These are phyloP conservation scores for Meripilus lineatus DNA, from an alignment of 1,284 basidiomycete species.

Conservation along the genomic window DNA sequence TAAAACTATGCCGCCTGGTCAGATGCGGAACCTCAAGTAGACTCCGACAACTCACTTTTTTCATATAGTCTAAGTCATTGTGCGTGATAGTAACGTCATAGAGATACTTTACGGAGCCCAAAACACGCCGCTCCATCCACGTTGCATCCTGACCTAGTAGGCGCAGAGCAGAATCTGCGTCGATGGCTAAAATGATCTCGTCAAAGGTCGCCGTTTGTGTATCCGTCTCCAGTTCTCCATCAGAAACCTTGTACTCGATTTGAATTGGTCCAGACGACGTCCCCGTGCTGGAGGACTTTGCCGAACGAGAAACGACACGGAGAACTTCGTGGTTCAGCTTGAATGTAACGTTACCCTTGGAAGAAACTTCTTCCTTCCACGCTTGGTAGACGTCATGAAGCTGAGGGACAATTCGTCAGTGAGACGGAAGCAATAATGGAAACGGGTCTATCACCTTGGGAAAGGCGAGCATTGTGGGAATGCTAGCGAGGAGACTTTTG, in stretches of 20 bases:
- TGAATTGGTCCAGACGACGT: slow-evolving; percentile 17
- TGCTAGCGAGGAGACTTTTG: slow-evolving; percentile 28
- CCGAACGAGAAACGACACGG: slow-evolving; percentile 27
- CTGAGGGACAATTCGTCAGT: slow-evolving; percentile 15
- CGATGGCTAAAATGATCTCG: slow-evolving; percentile 56
- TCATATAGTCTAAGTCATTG: slow-evolving; percentile 50
- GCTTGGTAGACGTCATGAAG: slow-evolving; percentile 42
- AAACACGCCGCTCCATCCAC: slow-evolving; percentile 52
- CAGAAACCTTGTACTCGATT: slow-evolving; percentile 21
- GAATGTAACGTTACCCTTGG: slow-evolving; percentile 39
- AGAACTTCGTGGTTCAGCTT: slow-evolving; percentile 39
- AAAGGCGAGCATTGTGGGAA: slow-evolving; percentile 29
- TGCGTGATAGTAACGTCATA: slow-evolving; percentile 60
- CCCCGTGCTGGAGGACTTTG: slow-evolving; percentile 10
- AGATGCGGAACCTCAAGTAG: slow-evolving; percentile 1
- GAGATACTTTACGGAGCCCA: slow-evolving; percentile 55
- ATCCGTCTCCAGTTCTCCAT: slow-evolving; percentile 15
- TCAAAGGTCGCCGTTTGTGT: slow-evolving; percentile 47
- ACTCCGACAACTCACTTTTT: slow-evolving; percentile 28
- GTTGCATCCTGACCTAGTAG: slow-evolving; percentile 50
- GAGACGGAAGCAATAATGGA: slow-evolving; percentile 27
- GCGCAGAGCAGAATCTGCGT: slow-evolving; percentile 54
- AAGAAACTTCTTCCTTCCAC: slow-evolving; percentile 40
- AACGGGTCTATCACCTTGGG: slow-evolving; percentile 28
- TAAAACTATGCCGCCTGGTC: slow-evolving; percentile 34